Conservation (phyloP, 352 stramenopile species). For the Pythium utonaiense region DNA sequence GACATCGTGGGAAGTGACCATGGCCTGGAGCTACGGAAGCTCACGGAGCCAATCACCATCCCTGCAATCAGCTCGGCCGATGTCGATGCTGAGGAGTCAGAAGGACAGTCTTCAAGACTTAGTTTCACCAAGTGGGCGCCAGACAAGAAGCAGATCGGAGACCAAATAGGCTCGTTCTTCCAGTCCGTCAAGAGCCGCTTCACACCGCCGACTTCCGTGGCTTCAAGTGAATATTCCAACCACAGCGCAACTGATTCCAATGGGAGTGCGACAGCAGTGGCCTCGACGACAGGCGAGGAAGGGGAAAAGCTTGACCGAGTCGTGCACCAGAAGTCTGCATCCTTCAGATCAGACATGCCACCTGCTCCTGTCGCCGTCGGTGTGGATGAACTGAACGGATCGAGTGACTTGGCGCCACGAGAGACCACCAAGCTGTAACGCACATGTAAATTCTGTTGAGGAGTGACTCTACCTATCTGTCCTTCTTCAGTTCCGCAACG, state of each 20-base stretch:
- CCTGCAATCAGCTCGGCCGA: not conserved
- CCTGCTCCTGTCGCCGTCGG: not conserved
- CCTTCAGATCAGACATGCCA: not conserved
- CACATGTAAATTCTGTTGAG: too few relatives aligned
- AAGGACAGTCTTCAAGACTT: constrained; percentile 17
- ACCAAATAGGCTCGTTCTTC: constrained; percentile 25
- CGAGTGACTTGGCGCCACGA: not conserved
- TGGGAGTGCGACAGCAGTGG: not conserved
- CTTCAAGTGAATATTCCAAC: not conserved
- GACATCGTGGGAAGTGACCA: constrained; percentile 67
- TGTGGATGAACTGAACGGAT: not conserved
- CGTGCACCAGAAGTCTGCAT: not conserved
- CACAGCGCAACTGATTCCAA: constrained; percentile 14
- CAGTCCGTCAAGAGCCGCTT: constrained; percentile 19
- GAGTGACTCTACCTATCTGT: too few relatives aligned
- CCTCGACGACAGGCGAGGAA: not conserved
- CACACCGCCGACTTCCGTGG: not conserved
- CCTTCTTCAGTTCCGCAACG: not conserved
- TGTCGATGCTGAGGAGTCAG: constrained; percentile 6
- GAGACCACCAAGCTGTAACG: not conserved
- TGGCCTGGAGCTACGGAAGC: constrained; percentile 26
- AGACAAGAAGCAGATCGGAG: constrained; percentile 24
- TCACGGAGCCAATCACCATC: constrained; percentile 5
- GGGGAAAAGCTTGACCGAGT: too few relatives aligned
- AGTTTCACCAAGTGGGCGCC: constrained; percentile 20